phyloP scores from a whole-genome alignment of 192 early-diverging fungal genomes.

The Podila verticillata region DNA sequence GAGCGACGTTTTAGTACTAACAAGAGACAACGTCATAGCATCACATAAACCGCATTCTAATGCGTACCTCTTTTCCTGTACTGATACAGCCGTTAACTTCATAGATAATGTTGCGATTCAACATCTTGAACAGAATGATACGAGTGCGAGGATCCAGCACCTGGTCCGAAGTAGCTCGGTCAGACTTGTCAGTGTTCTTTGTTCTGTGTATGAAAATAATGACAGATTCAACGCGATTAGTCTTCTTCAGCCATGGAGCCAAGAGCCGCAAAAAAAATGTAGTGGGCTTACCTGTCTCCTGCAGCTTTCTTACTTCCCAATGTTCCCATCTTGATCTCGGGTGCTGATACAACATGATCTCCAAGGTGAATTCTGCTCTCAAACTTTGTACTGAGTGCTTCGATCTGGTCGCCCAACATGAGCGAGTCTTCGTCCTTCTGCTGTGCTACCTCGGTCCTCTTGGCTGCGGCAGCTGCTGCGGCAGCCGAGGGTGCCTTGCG shows the following conservation, averaged over 20 bases:
- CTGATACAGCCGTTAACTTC: conserved; percentile 97
- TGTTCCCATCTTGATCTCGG: conserved; percentile 65
- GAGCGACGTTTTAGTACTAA: background rate
- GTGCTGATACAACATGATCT: conserved; percentile 52
- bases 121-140: conserved; percentile 95
- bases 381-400: conserved; percentile 68
- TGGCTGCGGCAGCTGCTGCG: conserved; percentile 29
- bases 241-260: conserved; percentile 27
- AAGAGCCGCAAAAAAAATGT: background rate
- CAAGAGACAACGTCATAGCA: background rate
- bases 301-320: conserved; percentile 70
- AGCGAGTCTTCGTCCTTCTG: conserved; percentile 48
- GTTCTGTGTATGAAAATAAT: conserved; percentile 22
- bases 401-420: conserved; percentile 62
- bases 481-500: conserved; percentile 29
- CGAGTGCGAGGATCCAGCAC: conserved; percentile 98
- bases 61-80: conserved; percentile 90
- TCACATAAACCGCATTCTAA: too few species aligned
- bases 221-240: conserved; percentile 10
- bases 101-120: conserved; percentile 89
- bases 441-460: conserved; percentile 32
- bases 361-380: conserved; percentile 78
- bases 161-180: conserved; percentile 96
- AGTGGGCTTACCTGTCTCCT: conserved; percentile 61
- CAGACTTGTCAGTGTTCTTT: conserved; percentile 82